Base-by-base conservation (phyloP, 768 basidiomycete genomes). In the Crucibulum laeve region DNA sequence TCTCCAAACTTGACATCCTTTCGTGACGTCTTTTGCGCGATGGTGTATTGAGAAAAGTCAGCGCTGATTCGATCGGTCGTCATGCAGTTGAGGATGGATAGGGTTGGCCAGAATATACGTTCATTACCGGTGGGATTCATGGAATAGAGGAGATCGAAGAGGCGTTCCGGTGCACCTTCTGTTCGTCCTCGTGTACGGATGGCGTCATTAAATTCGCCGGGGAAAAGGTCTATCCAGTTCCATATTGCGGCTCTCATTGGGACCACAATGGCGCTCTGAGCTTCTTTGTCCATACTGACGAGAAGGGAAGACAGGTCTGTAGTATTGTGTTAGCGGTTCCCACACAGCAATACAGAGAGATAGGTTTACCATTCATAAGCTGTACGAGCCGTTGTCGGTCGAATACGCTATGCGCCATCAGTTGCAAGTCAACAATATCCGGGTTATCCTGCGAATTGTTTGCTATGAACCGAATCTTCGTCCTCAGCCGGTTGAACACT, bases 141-240 rank as follows among this genome's bases (percentile, higher is more conserved):
- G 13, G 76, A 71, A 53, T 79, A 82, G 2, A 95, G 63, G 14
- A 86, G 60, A 61, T 96, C 93, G 55, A 91, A 95, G 2, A 94
- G 78, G 5, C 87, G 79, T 57, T 96, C 91, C 1, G 91, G 84
- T 0, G 82, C 80, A 33, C 87, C 89, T 46, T 95, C 93, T 10
- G 88, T 68, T 36, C 68, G 73, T 22, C 82, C 79, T 35, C 82
- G 73, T 3, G 71, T 68, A 7, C 75, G 70, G 26, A 91, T 72
- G 4, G 79, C 73, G 5, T 90, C 82, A 42, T 84, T 83, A 59
- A 82, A 95, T 57, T 96, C 89, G 4, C 69, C 65, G 0, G 89
- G 84, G 54, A 84, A 87, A 18, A 78, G 68, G 23, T 86, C 82
- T 24, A 94, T 82, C 91, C 91, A 95, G 49, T 86, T 91, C 91